Conservation (phyloP, 2,329 filamentous ascomycete species). For the Bipolaris zeicola region DNA sequence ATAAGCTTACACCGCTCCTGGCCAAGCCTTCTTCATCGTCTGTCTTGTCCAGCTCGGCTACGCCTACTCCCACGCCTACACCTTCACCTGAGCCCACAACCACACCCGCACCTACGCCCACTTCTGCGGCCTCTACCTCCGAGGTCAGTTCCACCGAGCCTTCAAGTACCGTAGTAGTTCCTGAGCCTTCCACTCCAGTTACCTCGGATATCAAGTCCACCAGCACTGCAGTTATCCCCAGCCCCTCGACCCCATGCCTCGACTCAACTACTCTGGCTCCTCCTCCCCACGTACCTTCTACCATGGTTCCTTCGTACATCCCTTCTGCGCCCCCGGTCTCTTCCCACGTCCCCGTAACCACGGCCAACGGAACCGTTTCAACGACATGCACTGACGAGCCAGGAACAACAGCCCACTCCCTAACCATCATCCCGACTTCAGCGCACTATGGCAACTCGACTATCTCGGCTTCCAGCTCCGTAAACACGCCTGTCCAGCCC, state of each 20-base stretch:
- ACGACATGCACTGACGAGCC: not conserved
- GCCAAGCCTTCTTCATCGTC: slow-evolving; percentile 4
- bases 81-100: too few relatives aligned
- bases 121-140: not conserved
- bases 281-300: slow-evolving; percentile 1
- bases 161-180: not conserved
- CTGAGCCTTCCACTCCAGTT: not conserved
- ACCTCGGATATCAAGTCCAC: not conserved
- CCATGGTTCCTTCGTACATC: slow-evolving; percentile 2
- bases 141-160: not conserved
- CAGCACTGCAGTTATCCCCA: not conserved
- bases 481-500: slow-evolving; percentile 2
- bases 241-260: not conserved
- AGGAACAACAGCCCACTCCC: slow-evolving; percentile 1
- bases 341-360: slow-evolving; percentile 6
- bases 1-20: slow-evolving; percentile 10
- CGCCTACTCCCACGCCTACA: not conserved
- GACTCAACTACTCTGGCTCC: slow-evolving; percentile 1
- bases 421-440: slow-evolving; percentile 1
- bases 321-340: not conserved
- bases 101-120: not conserved
- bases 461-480: not conserved
- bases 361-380: slow-evolving; percentile 1
- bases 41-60: not conserved
- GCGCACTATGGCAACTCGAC: slow-evolving; percentile 9